Conservation (phyloP, 192 early-diverging fungal genomes). For the Entomortierella chlamydospora region DNA sequence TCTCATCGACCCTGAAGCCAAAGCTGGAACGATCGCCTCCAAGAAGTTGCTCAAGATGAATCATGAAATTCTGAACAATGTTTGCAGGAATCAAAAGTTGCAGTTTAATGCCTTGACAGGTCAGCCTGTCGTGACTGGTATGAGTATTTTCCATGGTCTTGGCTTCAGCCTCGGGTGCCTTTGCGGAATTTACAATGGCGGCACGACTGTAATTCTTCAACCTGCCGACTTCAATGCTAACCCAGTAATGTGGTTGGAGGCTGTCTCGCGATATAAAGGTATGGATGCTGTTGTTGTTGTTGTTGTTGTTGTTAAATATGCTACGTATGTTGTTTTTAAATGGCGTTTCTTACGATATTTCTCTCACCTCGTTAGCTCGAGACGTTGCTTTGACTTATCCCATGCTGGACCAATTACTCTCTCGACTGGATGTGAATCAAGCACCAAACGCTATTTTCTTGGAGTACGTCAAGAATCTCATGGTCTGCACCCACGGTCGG, state of each 20-base stretch:
- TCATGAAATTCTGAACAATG: slow-evolving; percentile 65
- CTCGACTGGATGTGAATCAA: slow-evolving; percentile 20
- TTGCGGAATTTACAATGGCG: slow-evolving; percentile 47
- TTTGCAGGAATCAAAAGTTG: slow-evolving; percentile 69
- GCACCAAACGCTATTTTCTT: not conserved
- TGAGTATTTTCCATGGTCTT: slow-evolving; percentile 46
- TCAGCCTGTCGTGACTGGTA: slow-evolving; percentile 50
- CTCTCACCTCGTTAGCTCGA: slow-evolving; percentile 10
- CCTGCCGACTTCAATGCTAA: slow-evolving; percentile 42
- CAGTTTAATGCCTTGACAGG: slow-evolving; percentile 61
- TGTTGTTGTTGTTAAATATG: not conserved
- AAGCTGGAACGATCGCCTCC: slow-evolving; percentile 30
- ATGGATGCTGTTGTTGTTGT: not conserved
- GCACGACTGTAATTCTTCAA: slow-evolving; percentile 44
- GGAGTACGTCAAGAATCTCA: slow-evolving; percentile 32
- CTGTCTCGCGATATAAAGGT: slow-evolving; percentile 53
- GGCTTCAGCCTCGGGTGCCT: slow-evolving; percentile 46
- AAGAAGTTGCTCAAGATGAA: slow-evolving; percentile 53
- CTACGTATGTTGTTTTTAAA: too few relatives aligned
- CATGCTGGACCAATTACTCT: slow-evolving; percentile 27
- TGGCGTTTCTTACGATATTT: too few relatives aligned
- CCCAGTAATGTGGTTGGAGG: slow-evolving; percentile 54
- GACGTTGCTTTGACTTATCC: slow-evolving; percentile 44
- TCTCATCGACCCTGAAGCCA: slow-evolving; percentile 53
- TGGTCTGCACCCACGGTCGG: slow-evolving; percentile 30